These are phyloP conservation scores for Coemansia sp. DNA, from an alignment of 192 early-diverging fungal genomes.

Conservation along the genomic window DNA sequence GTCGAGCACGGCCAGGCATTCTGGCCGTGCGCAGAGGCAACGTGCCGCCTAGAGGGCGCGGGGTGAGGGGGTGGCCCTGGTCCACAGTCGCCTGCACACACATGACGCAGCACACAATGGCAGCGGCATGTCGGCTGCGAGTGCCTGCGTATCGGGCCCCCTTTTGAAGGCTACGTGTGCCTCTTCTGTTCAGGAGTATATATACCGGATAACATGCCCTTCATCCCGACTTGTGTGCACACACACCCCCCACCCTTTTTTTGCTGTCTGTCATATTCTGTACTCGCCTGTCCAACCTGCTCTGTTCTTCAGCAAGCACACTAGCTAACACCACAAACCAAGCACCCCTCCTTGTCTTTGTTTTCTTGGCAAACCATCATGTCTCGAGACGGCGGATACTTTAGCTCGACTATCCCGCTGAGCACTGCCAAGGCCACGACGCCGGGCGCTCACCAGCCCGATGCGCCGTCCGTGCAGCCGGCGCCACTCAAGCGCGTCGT, in stretches of 20 bases:
- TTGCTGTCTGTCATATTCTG: neutral
- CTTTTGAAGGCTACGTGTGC: too few relatives aligned
- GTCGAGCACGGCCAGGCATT: too few relatives aligned
- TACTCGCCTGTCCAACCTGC: constrained; percentile 39
- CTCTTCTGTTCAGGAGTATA: too few relatives aligned
- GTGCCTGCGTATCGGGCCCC: too few relatives aligned
- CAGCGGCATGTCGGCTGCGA: too few relatives aligned
- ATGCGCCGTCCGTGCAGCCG: constrained; percentile 31
- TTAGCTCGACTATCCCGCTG: constrained; percentile 44
- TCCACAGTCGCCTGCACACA: too few relatives aligned
- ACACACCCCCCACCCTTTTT: neutral
- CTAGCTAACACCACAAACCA: neutral
- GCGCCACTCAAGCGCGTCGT: constrained; percentile 48
- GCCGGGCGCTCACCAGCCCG: constrained; percentile 27
- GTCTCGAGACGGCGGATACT: constrained; percentile 33
- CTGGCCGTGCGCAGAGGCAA: too few relatives aligned
- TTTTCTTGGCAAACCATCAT: constrained; percentile 7
- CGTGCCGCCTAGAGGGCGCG: too few relatives aligned
- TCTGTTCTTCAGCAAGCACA: neutral
- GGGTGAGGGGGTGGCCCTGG: too few relatives aligned
- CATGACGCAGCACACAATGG: too few relatives aligned
- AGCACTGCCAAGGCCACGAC: constrained; percentile 48
- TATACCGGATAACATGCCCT: too few relatives aligned
- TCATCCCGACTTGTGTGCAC: too few relatives aligned
- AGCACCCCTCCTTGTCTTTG: neutral